Evolutionary conservation across 1,284 basidiomycete genomes (phyloP).

Genomic region (Stereum hirsutum): DNA sequence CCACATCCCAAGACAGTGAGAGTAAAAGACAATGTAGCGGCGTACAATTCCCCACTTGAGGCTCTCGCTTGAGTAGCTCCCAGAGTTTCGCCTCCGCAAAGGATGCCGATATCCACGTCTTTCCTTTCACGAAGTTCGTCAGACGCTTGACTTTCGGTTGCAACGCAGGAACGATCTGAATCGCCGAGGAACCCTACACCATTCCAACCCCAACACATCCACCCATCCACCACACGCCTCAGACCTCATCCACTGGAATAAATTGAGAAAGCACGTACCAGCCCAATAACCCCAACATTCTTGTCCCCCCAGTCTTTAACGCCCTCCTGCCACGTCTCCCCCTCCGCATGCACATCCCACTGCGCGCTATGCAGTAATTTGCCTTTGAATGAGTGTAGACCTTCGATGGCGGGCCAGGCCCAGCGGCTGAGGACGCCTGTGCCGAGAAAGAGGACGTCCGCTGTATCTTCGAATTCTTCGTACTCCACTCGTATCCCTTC

Average conservation of each 20-base stretch:
- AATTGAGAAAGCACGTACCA: constrained; percentile 27
- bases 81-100: constrained; percentile 33
- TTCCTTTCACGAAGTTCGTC: constrained; percentile 49
- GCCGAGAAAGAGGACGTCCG: constrained; percentile 43
- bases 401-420: constrained; percentile 51
- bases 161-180: constrained; percentile 53
- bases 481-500: constrained; percentile 19
- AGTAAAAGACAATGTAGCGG: background rate
- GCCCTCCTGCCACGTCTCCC: constrained; percentile 33
- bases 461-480: constrained; percentile 40
- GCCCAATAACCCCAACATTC: constrained; percentile 50
- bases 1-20: background rate
- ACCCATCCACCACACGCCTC: no score
- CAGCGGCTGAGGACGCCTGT: constrained; percentile 42
- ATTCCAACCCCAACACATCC: constrained; percentile 25
- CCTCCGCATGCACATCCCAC: constrained; percentile 40
- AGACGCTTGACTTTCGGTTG: constrained; percentile 43
- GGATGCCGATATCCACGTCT: constrained; percentile 49
- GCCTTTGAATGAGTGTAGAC: constrained; percentile 41
- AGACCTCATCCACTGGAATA: background rate
- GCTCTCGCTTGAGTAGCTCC: constrained; percentile 27
- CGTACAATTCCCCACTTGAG: constrained; percentile 33
- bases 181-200: constrained; percentile 49
- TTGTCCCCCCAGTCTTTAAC: constrained; percentile 44
- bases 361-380: constrained; percentile 45